A percentile compares a stretch with the other conserved stretches of the same genome.
phyloP scores from a whole-genome alignment of 2,329 filamentous ascomycete genomes.

The Sarocladium strictum region DNA sequence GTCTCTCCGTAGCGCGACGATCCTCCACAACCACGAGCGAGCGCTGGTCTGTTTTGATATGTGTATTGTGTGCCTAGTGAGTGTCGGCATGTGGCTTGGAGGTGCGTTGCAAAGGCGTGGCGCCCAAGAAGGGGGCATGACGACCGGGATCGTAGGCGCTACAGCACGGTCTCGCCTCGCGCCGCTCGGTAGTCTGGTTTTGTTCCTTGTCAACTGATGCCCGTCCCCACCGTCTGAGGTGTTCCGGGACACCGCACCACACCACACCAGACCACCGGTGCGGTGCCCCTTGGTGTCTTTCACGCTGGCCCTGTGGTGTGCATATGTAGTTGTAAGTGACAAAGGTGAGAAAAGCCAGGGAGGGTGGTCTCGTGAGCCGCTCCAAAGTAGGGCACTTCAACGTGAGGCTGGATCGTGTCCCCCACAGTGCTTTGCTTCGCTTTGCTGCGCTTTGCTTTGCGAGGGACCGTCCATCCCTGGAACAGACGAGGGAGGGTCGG shows the following conservation, averaged over 20 bases:
- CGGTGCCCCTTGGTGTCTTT: neutral
- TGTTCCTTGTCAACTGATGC: neutral
- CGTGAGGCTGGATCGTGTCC: neutral
- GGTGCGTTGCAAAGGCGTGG: neutral
- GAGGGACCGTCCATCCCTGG: no score
- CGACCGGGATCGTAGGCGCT: neutral
- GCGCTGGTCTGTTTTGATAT: neutral
- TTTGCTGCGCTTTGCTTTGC: no score
- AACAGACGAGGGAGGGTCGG: no score
- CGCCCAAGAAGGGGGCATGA: neutral
- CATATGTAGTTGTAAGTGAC: neutral
- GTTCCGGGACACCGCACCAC: no score
- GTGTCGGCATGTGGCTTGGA: neutral
- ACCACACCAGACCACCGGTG: neutral
- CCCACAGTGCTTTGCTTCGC: neutral
- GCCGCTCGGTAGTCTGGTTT: slow-evolving; percentile 6
- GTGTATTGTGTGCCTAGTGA: no score
- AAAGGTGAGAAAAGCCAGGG: neutral
- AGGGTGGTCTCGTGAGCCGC: neutral
- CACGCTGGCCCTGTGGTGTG: no score
- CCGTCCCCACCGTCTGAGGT: neutral
- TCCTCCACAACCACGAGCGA: neutral
- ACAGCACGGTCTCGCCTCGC: slow-evolving; percentile 7
- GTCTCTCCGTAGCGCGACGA: neutral
- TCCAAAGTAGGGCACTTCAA: neutral